phyloP scores from a whole-genome alignment of 495 filamentous ascomycete species.

The Penicillium robsamsonii region DNA sequence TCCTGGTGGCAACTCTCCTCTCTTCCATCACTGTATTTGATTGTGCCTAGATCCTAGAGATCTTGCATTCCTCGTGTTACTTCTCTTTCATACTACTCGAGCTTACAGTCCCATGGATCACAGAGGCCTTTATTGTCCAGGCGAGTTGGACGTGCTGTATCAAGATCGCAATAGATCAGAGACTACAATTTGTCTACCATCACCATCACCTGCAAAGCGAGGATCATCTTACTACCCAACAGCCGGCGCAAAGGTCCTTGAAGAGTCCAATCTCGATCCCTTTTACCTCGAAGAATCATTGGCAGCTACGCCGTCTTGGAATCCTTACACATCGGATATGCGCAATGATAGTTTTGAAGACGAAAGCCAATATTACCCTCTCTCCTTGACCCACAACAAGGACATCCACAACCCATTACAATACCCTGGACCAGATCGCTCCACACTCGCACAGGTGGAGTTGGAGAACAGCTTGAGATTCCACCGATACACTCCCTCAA shows the following conservation, averaged over 20 bases:
- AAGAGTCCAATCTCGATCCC: conserved; percentile 45
- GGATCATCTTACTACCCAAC: conserved; percentile 39
- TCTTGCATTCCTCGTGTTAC: conserved; percentile 7
- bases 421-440: conserved; percentile 29
- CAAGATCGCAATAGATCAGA: conserved; percentile 38
- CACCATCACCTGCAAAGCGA: conserved; percentile 33
- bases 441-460: conserved; percentile 39
- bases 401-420: conserved; percentile 17
- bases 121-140: conserved; percentile 34
- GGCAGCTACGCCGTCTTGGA: conserved; percentile 29
- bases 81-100: conserved; percentile 14
- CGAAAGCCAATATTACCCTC: conserved; percentile 36
- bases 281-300: conserved; percentile 48
- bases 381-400: conserved; percentile 31
- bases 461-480: conserved; percentile 36
- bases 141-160: conserved; percentile 37
- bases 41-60: conserved; percentile 2
- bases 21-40: conserved; percentile 4
- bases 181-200: conserved; percentile 34
- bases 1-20: conserved; percentile 16
- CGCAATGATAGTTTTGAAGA: conserved; percentile 40
- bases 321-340: conserved; percentile 26
- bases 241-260: conserved; percentile 28
- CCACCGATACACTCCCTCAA: conserved; percentile 29
- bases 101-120: conserved; percentile 45